These are phyloP conservation scores for Apophysomyces ossiformis DNA, from an alignment of 371 early-diverging fungal genomes.

Conservation along the genomic window DNA sequence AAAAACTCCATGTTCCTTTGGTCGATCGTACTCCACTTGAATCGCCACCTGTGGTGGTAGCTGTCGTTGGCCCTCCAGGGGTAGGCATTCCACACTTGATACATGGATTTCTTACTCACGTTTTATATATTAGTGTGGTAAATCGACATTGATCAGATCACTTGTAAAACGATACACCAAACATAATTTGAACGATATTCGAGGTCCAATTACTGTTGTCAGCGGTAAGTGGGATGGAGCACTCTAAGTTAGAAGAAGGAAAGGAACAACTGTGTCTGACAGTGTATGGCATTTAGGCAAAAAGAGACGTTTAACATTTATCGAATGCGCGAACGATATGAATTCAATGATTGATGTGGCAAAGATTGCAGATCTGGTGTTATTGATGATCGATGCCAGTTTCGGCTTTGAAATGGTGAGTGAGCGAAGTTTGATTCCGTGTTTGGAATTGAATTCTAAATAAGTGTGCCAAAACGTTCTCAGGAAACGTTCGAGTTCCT, in stretches of 20 bases:
- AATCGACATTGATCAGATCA: slow-evolving; percentile 93
- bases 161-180: slow-evolving; percentile 96
- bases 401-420: slow-evolving; percentile 97
- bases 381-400: slow-evolving; percentile 95
- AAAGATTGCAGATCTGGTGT: slow-evolving; percentile 97
- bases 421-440: neutral
- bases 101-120: neutral
- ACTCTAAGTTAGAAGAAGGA: neutral
- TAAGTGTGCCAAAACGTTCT: neutral
- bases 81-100: slow-evolving; percentile 49
- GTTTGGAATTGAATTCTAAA: neutral
- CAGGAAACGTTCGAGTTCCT: slow-evolving; percentile 99
- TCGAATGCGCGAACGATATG: slow-evolving; percentile 96
- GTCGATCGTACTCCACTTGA: slow-evolving; percentile 93
- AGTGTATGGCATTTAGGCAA: slow-evolving; percentile 57
- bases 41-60: slow-evolving; percentile 91
- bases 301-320: slow-evolving; percentile 93
- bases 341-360: slow-evolving; percentile 98
- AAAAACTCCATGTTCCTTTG: slow-evolving; percentile 93
- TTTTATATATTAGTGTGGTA: slow-evolving; percentile 71
- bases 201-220: slow-evolving; percentile 97
- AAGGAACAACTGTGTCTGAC: neutral
- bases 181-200: slow-evolving; percentile 88
- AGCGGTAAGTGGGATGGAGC: slow-evolving; percentile 57
- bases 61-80: slow-evolving; percentile 96